Evolutionary conservation across 208 protist species (phyloP).

Genomic region (Leishmania braziliensis): DNA sequence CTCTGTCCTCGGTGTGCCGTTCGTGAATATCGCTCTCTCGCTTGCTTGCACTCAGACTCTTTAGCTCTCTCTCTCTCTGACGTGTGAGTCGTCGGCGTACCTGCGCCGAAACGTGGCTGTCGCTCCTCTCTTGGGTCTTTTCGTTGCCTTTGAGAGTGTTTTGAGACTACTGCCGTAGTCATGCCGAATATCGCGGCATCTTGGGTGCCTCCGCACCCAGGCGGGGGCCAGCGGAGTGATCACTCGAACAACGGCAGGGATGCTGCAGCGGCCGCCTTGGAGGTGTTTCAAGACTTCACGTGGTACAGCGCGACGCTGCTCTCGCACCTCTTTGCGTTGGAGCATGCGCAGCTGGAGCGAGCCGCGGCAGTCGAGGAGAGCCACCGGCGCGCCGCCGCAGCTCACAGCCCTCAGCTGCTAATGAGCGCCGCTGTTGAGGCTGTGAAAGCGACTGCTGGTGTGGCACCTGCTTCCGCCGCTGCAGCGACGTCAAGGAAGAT

Average conservation of each 20-base stretch:
- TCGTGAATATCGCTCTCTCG: neutral
- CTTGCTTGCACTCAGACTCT: neutral
- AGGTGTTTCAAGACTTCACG: constrained; percentile 36
- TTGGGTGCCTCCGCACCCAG: neutral
- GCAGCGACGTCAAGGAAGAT: neutral
- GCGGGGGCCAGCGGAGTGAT: constrained; percentile 15
- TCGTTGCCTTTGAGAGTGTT: neutral
- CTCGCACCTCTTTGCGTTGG: constrained; percentile 40
- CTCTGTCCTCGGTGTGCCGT: neutral
- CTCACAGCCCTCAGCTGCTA: constrained; percentile 24
- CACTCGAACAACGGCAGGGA: neutral
- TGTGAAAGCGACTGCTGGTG: constrained; percentile 3
- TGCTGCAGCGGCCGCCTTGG: constrained; percentile 6
- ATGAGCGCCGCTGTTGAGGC: constrained; percentile 25
- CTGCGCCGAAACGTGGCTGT: neutral
- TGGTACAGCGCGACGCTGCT: constrained; percentile 50
- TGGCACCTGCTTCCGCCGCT: neutral
- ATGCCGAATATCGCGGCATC: neutral
- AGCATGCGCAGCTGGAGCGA: constrained; percentile 37
- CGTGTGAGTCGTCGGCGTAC: neutral
- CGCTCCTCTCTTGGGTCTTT: neutral
- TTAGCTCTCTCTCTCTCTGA: neutral
- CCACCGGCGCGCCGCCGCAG: constrained; percentile 7
- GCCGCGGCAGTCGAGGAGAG: constrained; percentile 20
- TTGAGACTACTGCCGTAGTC: neutral